These are phyloP conservation scores for Leishmania major DNA, from an alignment of 208 protist species.

Conservation along the genomic window DNA sequence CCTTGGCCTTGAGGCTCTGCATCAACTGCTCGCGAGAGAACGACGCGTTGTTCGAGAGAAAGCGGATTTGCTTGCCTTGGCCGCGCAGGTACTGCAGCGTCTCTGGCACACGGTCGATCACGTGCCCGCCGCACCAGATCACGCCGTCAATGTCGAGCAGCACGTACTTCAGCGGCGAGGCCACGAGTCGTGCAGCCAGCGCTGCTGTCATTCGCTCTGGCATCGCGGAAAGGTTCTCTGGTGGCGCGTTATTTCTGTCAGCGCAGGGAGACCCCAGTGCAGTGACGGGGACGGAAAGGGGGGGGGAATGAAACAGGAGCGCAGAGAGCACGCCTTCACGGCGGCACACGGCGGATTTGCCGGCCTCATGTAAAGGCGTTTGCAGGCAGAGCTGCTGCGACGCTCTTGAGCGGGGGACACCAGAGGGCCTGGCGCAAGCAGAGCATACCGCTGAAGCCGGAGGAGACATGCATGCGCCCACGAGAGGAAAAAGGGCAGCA, in stretches of 20 bases:
- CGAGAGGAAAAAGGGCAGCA: not conserved
- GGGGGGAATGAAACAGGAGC: not conserved
- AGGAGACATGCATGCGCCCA: not conserved
- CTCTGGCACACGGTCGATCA: constrained; percentile 50
- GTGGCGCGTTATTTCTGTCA: not conserved
- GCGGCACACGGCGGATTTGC: not conserved
- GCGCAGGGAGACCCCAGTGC: not conserved
- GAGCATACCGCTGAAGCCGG: not conserved
- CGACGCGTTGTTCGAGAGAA: constrained; percentile 78
- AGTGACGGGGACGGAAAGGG: not conserved
- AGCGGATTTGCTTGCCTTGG: constrained; percentile 58
- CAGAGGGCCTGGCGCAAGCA: not conserved
- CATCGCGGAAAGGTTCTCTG: constrained; percentile 6
- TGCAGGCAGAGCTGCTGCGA: not conserved
- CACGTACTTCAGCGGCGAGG: constrained; percentile 51
- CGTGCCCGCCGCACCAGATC: constrained; percentile 52
- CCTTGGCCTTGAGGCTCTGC: constrained; percentile 38
- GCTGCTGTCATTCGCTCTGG: constrained; percentile 23
- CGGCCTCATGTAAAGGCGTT: not conserved
- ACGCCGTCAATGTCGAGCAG: constrained; percentile 81
- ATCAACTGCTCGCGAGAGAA: constrained; percentile 45
- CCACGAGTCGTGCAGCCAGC: constrained; percentile 38
- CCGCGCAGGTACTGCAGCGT: constrained; percentile 57
- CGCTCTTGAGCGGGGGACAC: not conserved
- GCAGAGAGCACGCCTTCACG: not conserved